Base-by-base conservation (phyloP, 2,329 filamentous ascomycete genomes). In the Corynespora cassiicola region DNA sequence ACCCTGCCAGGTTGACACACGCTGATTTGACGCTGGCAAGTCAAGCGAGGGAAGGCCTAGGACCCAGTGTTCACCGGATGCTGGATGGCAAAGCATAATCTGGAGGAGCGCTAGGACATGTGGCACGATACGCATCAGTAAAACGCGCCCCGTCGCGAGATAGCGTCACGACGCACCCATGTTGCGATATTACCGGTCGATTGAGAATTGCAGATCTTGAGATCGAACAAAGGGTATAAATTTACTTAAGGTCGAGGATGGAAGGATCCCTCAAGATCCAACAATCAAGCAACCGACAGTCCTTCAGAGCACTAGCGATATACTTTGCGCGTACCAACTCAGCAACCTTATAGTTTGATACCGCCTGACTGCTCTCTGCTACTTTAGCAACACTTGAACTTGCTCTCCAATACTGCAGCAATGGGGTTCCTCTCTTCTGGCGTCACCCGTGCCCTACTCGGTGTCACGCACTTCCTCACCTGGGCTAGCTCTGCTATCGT, bases 401-500 rank as follows among this genome's bases (percentile, higher is more conserved):
- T n/a, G n/a, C n/a, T n/a, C n/a, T 15, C 17, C 15, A 14, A 21
- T 19, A 9, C 24, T 16, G 30, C 34, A 23, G 50, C 35, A 32
- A 54, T 54, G 47, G 27, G 28, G 18, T 36, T 22, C 12, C 12
- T 16, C 20, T 29, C 42, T 22, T 20, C 36, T 19, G 31, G 19
- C 15, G 28, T 25, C n/a, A 16, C 33, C 9, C 30, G 32, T 23
- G 15, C 32, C 33, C n/a, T 37, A 18, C 33, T 53, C 35, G 31
- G 23, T 17, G 19, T 16, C 27, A 44, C 31, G 34, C 50, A 56
- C 28, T 43, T 55, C 30, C 19, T 74, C 34, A 63, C 68, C 45
- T 74, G 69, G 69, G 45, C 45, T 25, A 67, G 62, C 33, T 62
- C 69, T 5, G 63, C 63, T 33, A 72, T 74, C 40, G 69, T 73